Percentiles rank a stretch among this genome's conserved stretches.
These are phyloP conservation scores for Arthrobotrys pseudoclavata DNA, from an alignment of 2,329 filamentous ascomycete species.

Conservation along the genomic window DNA sequence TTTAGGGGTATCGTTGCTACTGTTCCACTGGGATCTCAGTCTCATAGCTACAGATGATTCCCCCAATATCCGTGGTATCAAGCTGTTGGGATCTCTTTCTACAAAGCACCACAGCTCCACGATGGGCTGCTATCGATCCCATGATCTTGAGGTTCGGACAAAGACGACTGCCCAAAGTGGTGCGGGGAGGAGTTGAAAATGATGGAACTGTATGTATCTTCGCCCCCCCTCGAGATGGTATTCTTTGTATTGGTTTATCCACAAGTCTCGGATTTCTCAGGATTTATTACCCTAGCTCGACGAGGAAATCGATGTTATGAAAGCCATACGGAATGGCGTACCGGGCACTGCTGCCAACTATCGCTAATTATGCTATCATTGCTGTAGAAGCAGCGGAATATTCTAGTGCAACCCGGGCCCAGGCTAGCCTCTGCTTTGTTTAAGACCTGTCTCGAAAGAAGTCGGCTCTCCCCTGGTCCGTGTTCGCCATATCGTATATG, in stretches of 20 bases:
- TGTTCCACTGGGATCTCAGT: background rate
- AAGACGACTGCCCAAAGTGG: background rate
- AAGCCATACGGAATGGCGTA: background rate
- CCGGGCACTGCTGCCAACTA: background rate
- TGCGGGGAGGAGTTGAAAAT: background rate
- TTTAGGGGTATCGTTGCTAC: conserved; percentile 1
- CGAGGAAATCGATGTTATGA: background rate
- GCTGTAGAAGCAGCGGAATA: conserved; percentile 8
- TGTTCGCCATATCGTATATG: background rate
- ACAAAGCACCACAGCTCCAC: background rate
- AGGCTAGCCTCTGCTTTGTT: conserved; percentile 27
- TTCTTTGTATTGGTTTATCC: background rate
- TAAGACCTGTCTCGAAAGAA: background rate
- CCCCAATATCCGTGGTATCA: background rate
- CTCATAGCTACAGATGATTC: background rate
- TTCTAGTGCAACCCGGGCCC: background rate
- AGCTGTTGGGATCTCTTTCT: background rate
- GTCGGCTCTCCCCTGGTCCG: background rate
- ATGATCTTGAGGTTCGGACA: background rate
- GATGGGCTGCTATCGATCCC: background rate
- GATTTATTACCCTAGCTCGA: background rate
- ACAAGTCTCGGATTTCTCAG: background rate
- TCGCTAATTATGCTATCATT: background rate
- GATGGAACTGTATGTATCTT: background rate
- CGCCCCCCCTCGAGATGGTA: conserved; percentile 7